A percentile compares a stretch with the other conserved stretches of the same genome.
phyloP scores from a whole-genome alignment of 2,329 filamentous ascomycete genomes.

The Exutisphaerella laricina region DNA sequence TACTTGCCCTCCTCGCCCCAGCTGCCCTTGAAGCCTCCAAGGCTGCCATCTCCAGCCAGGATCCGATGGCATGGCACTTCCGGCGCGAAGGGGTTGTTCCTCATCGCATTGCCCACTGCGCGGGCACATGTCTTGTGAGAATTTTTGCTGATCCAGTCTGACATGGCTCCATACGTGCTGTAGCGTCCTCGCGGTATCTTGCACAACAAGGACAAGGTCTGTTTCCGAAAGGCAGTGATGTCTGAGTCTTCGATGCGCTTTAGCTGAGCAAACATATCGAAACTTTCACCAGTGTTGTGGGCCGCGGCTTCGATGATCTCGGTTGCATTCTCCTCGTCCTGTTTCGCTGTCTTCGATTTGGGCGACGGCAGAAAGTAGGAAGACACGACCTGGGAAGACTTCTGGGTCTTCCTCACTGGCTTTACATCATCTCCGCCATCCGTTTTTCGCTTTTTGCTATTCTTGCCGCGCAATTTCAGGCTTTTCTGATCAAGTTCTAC shows the following conservation, averaged over 20 bases:
- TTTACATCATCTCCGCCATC: slow-evolving; percentile 2
- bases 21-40: slow-evolving; percentile 49
- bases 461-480: slow-evolving; percentile 37
- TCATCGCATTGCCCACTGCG: slow-evolving; percentile 39
- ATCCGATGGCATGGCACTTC: slow-evolving; percentile 41
- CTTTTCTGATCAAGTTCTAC: slow-evolving; percentile 38
- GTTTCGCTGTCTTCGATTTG: slow-evolving; percentile 4
- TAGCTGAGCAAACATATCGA: slow-evolving; percentile 28
- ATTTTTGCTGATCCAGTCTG: slow-evolving; percentile 29
- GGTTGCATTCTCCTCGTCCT: slow-evolving; percentile 3
- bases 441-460: slow-evolving; percentile 22
- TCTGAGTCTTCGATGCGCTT: slow-evolving; percentile 40
- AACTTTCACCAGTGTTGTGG: slow-evolving; percentile 3
- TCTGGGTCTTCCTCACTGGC: slow-evolving; percentile 23
- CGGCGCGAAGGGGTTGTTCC: slow-evolving; percentile 41
- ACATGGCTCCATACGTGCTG: slow-evolving; percentile 35
- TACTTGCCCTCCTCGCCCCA: slow-evolving; percentile 44
- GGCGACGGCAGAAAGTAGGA: slow-evolving; percentile 30
- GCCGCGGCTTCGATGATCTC: background rate
- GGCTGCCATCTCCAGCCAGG: slow-evolving; percentile 31
- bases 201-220: slow-evolving; percentile 32
- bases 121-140: slow-evolving; percentile 35
- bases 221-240: slow-evolving; percentile 47
- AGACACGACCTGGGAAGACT: slow-evolving; percentile 20
- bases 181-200: slow-evolving; percentile 33